Evolutionary conservation across 2,329 filamentous ascomycete species (phyloP).

Genomic region (Ophiostoma ips): DNA sequence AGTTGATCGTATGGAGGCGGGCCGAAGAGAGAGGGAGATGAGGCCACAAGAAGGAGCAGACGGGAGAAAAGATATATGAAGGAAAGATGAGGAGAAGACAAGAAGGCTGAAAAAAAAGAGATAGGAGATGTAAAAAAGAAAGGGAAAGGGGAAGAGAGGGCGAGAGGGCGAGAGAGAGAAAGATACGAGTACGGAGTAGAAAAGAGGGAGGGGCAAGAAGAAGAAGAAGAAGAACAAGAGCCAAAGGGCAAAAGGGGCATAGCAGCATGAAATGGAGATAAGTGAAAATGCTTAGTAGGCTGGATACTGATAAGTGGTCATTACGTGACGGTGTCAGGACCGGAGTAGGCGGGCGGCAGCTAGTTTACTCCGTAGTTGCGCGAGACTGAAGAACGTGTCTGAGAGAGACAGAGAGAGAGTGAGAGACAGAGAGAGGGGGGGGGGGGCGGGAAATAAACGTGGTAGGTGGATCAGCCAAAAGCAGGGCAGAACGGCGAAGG

Average conservation of each 20-base stretch:
- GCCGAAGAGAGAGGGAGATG: too few relatives aligned
- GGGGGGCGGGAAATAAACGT: slow-evolving; percentile 9
- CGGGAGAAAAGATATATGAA: too few relatives aligned
- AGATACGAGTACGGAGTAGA: neutral
- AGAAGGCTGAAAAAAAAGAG: neutral
- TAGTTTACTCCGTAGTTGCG: neutral
- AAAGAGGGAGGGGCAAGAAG: neutral
- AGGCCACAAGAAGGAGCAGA: too few relatives aligned
- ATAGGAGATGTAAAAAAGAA: neutral
- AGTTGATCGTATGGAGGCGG: neutral
- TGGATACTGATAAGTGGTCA: neutral
- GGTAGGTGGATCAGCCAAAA: slow-evolving; percentile 8
- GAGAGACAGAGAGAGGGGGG: neutral
- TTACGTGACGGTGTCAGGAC: slow-evolving; percentile 1
- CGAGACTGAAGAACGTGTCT: neutral
- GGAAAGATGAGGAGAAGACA: neutral
- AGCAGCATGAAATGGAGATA: neutral
- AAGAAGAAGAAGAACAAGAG: neutral
- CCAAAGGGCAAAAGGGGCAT: neutral
- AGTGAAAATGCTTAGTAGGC: neutral
- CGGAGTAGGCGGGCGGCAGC: slow-evolving; percentile 3
- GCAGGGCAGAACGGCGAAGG: slow-evolving; percentile 7
- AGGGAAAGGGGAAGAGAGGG: neutral
- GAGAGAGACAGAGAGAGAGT: neutral
- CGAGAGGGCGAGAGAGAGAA: neutral